Conservation (phyloP, 148 eudicot genomes). For the Arctostaphylos glauca region DNA sequence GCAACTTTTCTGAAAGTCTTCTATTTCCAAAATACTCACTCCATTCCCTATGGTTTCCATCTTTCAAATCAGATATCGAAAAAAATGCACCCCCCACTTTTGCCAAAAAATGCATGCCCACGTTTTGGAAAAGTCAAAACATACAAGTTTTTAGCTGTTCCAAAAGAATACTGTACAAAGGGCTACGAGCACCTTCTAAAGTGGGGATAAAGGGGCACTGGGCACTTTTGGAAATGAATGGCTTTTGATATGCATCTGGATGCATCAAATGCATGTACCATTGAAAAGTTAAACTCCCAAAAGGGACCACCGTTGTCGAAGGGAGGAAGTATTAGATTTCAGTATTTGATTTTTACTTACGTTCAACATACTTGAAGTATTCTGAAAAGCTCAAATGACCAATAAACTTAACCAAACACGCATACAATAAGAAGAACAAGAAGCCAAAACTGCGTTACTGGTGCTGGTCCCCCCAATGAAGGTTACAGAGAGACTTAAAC, state of each 20-base stretch:
- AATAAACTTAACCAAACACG: not conserved
- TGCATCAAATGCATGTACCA: not conserved
- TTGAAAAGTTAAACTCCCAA: not conserved
- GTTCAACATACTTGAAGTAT: not conserved
- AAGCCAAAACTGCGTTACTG: not conserved
- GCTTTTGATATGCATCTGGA: not conserved
- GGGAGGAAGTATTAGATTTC: not conserved
- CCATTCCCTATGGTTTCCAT: not conserved
- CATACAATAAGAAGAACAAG: not conserved
- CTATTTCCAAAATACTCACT: not conserved
- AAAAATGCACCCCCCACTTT: not conserved
- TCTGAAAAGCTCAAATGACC: not conserved
- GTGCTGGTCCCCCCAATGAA: not conserved
- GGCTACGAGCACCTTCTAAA: not conserved
- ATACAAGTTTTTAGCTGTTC: not conserved
- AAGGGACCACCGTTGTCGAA: not conserved
- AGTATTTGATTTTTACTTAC: not conserved
- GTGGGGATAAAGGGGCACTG: not conserved
- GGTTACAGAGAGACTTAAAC: not conserved
- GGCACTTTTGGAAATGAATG: not conserved
- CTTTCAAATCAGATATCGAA: not conserved
- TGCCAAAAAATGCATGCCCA: conserved; percentile 2
- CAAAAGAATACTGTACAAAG: not conserved
- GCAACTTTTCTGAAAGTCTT: not conserved
- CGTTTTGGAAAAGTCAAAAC: not conserved